These are phyloP conservation scores for Coemansia javaensis DNA, from an alignment of 192 early-diverging fungal species.

Conservation along the genomic window DNA sequence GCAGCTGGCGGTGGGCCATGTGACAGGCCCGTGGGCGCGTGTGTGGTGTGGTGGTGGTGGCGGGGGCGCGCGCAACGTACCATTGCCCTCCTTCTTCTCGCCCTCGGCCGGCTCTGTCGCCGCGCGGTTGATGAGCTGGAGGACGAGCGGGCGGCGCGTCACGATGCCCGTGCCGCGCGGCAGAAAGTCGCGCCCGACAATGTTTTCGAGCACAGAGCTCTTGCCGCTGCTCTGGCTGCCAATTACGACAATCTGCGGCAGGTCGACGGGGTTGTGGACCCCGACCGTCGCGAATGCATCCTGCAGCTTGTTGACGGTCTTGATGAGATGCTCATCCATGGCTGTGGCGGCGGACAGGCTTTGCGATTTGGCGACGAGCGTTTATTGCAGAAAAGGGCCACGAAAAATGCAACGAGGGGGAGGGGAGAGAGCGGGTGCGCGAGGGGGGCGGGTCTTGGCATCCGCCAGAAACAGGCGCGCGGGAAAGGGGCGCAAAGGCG, in stretches of 20 bases:
- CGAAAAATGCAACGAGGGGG: not conserved
- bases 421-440: no score
- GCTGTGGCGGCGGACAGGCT: no score
- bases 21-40: no score
- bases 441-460: no score
- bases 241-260: conserved; percentile 85
- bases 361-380: conserved; percentile 3
- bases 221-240: conserved; percentile 90
- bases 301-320: conserved; percentile 78
- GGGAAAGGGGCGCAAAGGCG: no score
- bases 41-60: not conserved
- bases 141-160: conserved; percentile 89
- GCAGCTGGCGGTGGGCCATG: not conserved
- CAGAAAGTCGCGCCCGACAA: conserved; percentile 98
- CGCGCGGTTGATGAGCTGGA: conserved; percentile 96
- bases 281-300: conserved; percentile 87
- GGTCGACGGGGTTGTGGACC: conserved; percentile 83
- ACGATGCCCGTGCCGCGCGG: conserved; percentile 97
- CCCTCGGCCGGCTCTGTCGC: conserved; percentile 47
- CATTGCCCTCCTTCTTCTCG: conserved; percentile 34
- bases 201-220: conserved; percentile 97
- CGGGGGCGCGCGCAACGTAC: no score
- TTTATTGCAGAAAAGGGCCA: not conserved
- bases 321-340: conserved; percentile 59
- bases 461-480: no score